Evolutionary conservation across 768 basidiomycete genomes (phyloP).

Genomic region (Paxillus rubicundulus): DNA sequence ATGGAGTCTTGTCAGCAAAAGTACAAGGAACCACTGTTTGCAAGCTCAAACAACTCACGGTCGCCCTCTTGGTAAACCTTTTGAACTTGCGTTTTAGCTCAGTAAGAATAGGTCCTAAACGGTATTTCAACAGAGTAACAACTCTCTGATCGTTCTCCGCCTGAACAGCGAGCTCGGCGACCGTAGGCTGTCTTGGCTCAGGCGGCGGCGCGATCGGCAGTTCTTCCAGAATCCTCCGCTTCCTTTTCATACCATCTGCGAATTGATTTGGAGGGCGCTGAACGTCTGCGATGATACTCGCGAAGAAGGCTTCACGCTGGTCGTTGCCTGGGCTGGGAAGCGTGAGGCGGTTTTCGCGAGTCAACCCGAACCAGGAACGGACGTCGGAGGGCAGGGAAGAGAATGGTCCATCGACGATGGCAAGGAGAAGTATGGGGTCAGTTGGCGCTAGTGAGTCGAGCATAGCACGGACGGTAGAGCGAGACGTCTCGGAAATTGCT

Average conservation of each 20-base stretch:
- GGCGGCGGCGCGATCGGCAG: conserved; percentile 88
- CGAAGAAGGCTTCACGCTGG: conserved; percentile 76
- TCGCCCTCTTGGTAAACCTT: conserved; percentile 78
- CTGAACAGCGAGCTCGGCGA: conserved; percentile 78
- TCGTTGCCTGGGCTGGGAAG: conserved; percentile 49
- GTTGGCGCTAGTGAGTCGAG: conserved; percentile 88
- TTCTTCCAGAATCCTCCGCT: conserved; percentile 80
- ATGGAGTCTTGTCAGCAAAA: conserved; percentile 10
- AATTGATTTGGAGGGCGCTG: conserved; percentile 80
- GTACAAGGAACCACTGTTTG: not conserved
- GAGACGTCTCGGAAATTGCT: conserved; percentile 78
- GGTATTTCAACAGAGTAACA: conserved; percentile 79
- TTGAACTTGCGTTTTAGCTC: conserved; percentile 93
- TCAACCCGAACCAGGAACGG: conserved; percentile 84
- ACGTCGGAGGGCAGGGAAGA: conserved; percentile 76
- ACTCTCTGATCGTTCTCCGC: conserved; percentile 77
- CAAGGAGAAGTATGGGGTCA: conserved; percentile 91
- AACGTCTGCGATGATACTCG: conserved; percentile 65
- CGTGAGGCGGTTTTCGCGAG: conserved; percentile 70
- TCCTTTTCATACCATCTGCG: conserved; percentile 82
- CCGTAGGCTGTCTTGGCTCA: conserved; percentile 78
- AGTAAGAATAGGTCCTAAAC: conserved; percentile 85
- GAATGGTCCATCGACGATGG: conserved; percentile 79
- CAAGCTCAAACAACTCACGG: conserved; percentile 44
- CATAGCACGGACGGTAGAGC: conserved; percentile 85